Conservation (phyloP, 306 rosid species). For the Psophocarpus tetragonolobus region DNA sequence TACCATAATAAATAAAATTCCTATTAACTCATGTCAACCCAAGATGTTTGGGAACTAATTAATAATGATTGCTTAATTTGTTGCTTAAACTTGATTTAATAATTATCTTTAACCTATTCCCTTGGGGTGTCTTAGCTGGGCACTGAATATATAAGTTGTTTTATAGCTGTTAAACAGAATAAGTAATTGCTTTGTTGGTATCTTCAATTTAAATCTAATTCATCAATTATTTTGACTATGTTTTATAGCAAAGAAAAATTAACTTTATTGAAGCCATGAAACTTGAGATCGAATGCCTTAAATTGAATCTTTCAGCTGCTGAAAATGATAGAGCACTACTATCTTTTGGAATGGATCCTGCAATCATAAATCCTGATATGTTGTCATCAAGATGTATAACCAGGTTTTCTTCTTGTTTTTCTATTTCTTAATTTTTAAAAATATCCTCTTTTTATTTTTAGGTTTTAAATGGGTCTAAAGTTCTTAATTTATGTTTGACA, state of each 20-base stretch:
- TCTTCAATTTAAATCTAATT: no score
- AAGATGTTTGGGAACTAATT: no score
- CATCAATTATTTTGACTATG: no score
- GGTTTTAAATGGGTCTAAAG: no score
- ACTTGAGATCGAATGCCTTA: slow-evolving; percentile 87
- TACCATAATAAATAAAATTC: not conserved
- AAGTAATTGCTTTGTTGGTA: slow-evolving; percentile 1
- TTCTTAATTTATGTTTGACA: no score
- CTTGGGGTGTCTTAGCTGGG: not conserved
- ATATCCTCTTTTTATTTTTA: no score
- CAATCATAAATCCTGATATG: slow-evolving; percentile 81
- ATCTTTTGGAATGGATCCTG: slow-evolving; percentile 84
- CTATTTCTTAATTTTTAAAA: no score
- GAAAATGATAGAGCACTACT: slow-evolving; percentile 86
- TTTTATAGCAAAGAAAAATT: no score
- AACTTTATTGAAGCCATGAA: no score
- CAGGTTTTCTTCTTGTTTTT: no score
- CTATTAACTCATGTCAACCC: not conserved
- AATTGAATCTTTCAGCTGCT: slow-evolving; percentile 87
- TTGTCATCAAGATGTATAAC: no score
- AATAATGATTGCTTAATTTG: slow-evolving; percentile 3
- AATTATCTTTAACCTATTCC: not conserved
- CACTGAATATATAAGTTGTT: not conserved
- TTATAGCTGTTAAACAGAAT: slow-evolving; percentile 1
- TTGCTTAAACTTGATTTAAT: not conserved